Percentiles rank a stretch among this genome's conserved stretches.
Evolutionary conservation across 2,329 filamentous ascomycete species (phyloP).

Genomic region (Anthostomella pinea): DNA sequence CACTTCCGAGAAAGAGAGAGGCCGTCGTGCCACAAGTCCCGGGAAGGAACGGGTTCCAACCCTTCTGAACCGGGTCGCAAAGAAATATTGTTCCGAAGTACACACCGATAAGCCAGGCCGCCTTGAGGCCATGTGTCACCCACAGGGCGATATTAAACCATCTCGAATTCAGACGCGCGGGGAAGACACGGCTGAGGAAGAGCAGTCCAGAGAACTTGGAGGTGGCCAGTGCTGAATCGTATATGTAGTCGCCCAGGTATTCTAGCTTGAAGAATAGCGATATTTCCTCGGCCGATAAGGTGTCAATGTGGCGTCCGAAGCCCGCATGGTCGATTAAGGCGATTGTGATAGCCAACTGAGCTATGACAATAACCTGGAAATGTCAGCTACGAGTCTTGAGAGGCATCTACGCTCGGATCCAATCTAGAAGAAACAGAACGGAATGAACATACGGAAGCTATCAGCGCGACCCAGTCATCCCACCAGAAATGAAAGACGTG

Average conservation of each 20-base stretch:
- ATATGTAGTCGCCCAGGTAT: conserved; percentile 2
- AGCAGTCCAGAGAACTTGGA: conserved; percentile 6
- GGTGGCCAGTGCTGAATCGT: conserved; percentile 1
- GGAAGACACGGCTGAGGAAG: conserved; percentile 10
- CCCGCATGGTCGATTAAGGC: conserved; percentile 1
- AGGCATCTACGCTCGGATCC: too few relatives aligned
- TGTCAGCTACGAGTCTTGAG: too few relatives aligned
- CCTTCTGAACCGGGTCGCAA: conserved; percentile 10
- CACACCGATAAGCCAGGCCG: conserved; percentile 16
- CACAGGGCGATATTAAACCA: conserved; percentile 8
- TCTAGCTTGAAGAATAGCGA: not conserved
- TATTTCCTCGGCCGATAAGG: not conserved
- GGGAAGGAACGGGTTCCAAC: conserved; percentile 3
- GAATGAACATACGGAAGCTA: conserved; percentile 7
- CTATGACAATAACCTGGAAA: conserved; percentile 1
- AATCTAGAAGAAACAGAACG: too few relatives aligned
- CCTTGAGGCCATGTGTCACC: conserved; percentile 7
- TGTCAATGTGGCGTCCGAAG: conserved; percentile 2
- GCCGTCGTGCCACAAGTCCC: conserved; percentile 3
- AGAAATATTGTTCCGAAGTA: conserved; percentile 14
- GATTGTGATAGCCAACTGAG: conserved; percentile 3
- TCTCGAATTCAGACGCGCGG: not conserved
- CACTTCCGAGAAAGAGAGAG: conserved; percentile 9
- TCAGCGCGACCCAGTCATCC: conserved; percentile 14
- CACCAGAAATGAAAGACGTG: too few relatives aligned